Conservation (phyloP, 192 early-diverging fungal species). For the Cladochytrium replicatum region DNA sequence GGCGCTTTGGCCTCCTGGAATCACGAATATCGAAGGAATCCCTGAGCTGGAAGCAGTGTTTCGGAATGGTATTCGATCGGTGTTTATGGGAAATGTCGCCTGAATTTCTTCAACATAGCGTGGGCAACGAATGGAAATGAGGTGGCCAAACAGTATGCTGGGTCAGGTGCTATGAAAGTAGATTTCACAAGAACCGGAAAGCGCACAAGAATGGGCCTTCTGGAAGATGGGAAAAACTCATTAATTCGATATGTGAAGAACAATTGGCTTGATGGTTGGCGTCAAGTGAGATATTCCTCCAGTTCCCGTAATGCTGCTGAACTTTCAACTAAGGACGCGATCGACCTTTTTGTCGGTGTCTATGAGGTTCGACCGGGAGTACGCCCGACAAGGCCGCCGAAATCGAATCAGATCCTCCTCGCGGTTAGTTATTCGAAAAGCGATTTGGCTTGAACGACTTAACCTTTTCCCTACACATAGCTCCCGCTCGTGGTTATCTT, state of each 20-base stretch:
- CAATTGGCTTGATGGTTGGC: slow-evolving; percentile 87
- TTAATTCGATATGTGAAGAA: slow-evolving; percentile 82
- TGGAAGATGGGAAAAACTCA: slow-evolving; percentile 75
- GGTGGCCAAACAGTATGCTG: slow-evolving; percentile 82
- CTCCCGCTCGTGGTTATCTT: no score
- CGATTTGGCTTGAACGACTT: no score
- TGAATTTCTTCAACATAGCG: slow-evolving; percentile 44
- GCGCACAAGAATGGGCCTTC: slow-evolving; percentile 68
- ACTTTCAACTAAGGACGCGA: slow-evolving; percentile 68
- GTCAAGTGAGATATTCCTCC: slow-evolving; percentile 65
- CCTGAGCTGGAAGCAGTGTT: slow-evolving; percentile 60
- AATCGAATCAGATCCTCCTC: no score
- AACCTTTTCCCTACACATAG: no score
- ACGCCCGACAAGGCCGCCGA: no score
- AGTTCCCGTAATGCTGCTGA: no score
- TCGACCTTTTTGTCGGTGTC: slow-evolving; percentile 76
- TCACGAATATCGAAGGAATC: slow-evolving; percentile 56
- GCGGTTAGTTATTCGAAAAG: no score
- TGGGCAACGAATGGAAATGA: slow-evolving; percentile 98
- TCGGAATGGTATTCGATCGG: slow-evolving; percentile 53
- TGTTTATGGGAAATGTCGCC: not conserved
- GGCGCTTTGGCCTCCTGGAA: slow-evolving; percentile 52
- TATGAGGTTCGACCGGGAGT: no score
- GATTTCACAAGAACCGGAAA: slow-evolving; percentile 95
- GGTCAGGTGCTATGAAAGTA: slow-evolving; percentile 94